Conservation (phyloP, 768 basidiomycete species). For the Kwoniella dendrophila region DNA sequence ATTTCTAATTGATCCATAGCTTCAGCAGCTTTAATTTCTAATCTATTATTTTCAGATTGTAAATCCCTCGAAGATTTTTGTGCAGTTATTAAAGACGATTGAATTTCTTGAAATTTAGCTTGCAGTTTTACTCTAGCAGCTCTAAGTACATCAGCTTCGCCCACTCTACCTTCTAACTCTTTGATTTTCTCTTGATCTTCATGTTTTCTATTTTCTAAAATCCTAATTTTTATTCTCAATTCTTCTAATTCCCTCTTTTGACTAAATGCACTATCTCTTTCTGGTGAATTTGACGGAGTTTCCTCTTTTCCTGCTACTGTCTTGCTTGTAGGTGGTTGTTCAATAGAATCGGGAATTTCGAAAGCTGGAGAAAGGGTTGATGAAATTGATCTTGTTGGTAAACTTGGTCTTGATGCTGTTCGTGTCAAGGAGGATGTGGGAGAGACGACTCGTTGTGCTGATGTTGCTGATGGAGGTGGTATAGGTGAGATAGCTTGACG, state of each 20-base stretch:
- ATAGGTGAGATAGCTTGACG: slow-evolving; percentile 10
- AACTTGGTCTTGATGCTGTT: slow-evolving; percentile 6
- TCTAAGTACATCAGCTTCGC: slow-evolving; percentile 80
- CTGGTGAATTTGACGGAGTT: slow-evolving; percentile 27
- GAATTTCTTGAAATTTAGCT: slow-evolving; percentile 77
- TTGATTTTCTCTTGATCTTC: slow-evolving; percentile 84
- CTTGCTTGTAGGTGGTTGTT: slow-evolving; percentile 2
- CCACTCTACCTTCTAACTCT: slow-evolving; percentile 78
- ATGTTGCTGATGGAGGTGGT: slow-evolving; percentile 3
- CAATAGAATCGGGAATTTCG: slow-evolving; percentile 1
- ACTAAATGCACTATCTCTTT: slow-evolving; percentile 22
- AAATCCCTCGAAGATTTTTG: slow-evolving; percentile 75
- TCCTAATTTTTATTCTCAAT: slow-evolving; percentile 75
- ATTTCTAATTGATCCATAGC: slow-evolving; percentile 90
- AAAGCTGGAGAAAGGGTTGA: slow-evolving; percentile 18
- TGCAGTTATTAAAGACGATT: slow-evolving; percentile 74
- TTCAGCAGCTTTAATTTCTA: slow-evolving; percentile 74
- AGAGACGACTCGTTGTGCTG: slow-evolving; percentile 7
- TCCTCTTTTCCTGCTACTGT: neutral
- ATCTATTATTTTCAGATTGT: slow-evolving; percentile 69
- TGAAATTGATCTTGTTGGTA: slow-evolving; percentile 19
- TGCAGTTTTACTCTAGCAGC: slow-evolving; percentile 86
- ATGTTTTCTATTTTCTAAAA: slow-evolving; percentile 80
- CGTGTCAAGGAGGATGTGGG: slow-evolving; percentile 9
- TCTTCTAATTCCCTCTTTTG: slow-evolving; percentile 62